Evolutionary conservation across 257 asterid species (phyloP), one percentile per base, ranked within the genome.

Genomic region (Lavandula angustifolia): DNA sequence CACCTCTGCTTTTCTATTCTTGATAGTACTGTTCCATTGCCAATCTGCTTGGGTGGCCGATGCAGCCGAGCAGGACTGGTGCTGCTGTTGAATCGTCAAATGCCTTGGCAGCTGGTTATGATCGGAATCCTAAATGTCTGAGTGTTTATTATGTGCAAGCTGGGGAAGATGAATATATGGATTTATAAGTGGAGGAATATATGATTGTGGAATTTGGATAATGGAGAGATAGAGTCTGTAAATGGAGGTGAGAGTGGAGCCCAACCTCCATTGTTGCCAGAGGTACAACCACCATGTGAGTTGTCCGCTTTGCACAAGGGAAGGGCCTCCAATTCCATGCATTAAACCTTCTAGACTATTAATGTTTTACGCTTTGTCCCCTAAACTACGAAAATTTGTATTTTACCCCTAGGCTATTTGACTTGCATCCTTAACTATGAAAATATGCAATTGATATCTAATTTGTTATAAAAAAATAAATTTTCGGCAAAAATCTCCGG

Each of bases 1-100:
- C 60, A 87, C 95, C 95, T 83, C 85, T 37, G 85, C 70, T 74
- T 85, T 85, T 54, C 91, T 76, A 68, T 85, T 88, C 64, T 74
- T 76, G 31, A 41, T 37, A 29, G 27, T 53, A 31, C 73, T 63
- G 64, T 64, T 72, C 22, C 78, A 71, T 64, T 78, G 82, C 11
- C 41, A 58, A 17, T 67, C 49, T 41, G 72, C 56, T 55, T 70
- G 68, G 0, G 56, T 5, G 33, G 14, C 14, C 0, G 34, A 9
- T 9, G 35, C 56, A 22, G 27, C 6, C n/a, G 56, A 51, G 56
- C 35, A 51, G 10, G 27, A 22, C 27, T 22, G 27, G 27, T 2
- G 27, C 27, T 22, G 27, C 27, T 22, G 27, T 0, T 22, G 27
- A 22, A 22, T 22, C 27, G 27, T 22, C 27, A 22, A 22, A 22